A percentile compares a stretch with the other conserved stretches of the same genome.
These are phyloP conservation scores for Wickerhamomyces sp. DNA, from an alignment of 1,139 yeast species.

Conservation along the genomic window DNA sequence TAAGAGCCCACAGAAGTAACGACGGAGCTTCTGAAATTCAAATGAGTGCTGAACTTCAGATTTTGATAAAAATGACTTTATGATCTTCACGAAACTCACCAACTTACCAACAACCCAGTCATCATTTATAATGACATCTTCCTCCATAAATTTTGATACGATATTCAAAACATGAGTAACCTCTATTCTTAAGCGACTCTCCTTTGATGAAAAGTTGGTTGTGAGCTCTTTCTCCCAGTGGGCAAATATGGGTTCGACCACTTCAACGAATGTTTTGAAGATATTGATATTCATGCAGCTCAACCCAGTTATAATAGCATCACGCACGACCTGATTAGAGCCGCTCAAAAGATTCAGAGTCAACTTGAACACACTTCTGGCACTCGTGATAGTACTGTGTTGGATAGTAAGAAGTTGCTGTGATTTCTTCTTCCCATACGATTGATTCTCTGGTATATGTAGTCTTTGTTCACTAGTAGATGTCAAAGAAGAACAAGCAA, in stretches of 20 bases:
- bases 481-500: constrained; percentile 89
- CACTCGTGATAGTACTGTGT: constrained; percentile 90
- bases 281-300: constrained; percentile 89
- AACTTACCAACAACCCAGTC: constrained; percentile 65
- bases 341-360: constrained; percentile 77
- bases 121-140: constrained; percentile 52
- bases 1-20: constrained; percentile 75
- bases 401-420: constrained; percentile 76
- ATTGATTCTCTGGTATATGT: constrained; percentile 45
- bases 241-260: constrained; percentile 58
- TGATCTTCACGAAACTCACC: constrained; percentile 58
- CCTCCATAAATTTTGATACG: constrained; percentile 58
- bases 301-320: constrained; percentile 81
- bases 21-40: constrained; percentile 69
- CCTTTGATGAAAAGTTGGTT: constrained; percentile 24
- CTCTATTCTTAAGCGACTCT: constrained; percentile 66
- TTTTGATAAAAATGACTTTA: constrained; percentile 57
- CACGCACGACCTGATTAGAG: constrained; percentile 67
- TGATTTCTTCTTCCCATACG: constrained; percentile 48
- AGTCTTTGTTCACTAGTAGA: constrained; percentile 80
- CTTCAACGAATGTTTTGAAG: constrained; percentile 76
- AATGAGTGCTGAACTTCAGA: constrained; percentile 60
- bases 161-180: constrained; percentile 72
- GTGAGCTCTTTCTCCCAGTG: constrained; percentile 48
- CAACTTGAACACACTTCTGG: constrained; percentile 83